Percentiles rank a stretch among this genome's conserved stretches.
phyloP scores from a whole-genome alignment of 495 filamentous ascomycete genomes.

The Penicillium lividum region DNA sequence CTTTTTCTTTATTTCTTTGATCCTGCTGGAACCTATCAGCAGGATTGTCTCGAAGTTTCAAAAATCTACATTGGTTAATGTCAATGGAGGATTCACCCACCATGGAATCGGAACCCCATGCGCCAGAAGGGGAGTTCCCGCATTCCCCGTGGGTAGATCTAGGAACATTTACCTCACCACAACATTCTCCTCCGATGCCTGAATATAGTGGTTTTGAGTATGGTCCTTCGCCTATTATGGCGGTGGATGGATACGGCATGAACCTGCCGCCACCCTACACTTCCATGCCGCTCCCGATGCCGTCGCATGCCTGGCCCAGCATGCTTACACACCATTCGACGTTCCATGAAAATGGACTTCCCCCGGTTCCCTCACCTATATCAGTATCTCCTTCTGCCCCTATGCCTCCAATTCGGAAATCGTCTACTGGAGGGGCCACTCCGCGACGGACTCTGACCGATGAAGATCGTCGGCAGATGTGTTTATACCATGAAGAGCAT shows the following conservation, averaged over 20 bases:
- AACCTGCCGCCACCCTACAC: slow-evolving; percentile 49
- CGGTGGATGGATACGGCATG: slow-evolving; percentile 46
- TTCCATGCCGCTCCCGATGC: slow-evolving; percentile 62
- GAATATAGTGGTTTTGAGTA: slow-evolving; percentile 48
- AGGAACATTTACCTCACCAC: slow-evolving; percentile 44
- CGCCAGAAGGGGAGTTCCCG: slow-evolving; percentile 48
- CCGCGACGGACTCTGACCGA: slow-evolving; percentile 91
- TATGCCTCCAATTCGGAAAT: slow-evolving; percentile 50
- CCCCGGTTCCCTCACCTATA: slow-evolving; percentile 58
- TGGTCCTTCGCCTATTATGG: slow-evolving; percentile 35
- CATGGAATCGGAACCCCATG: slow-evolving; percentile 51
- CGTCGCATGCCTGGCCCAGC: slow-evolving; percentile 71
- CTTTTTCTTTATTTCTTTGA: slow-evolving; percentile 12
- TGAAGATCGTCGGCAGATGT: slow-evolving; percentile 89
- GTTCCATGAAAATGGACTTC: slow-evolving; percentile 25
- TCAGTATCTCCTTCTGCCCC: slow-evolving; percentile 50
- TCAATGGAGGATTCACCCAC: slow-evolving; percentile 27
- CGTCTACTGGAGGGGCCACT: slow-evolving; percentile 59
- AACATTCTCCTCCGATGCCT: slow-evolving; percentile 46
- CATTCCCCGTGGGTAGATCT: slow-evolving; percentile 57
- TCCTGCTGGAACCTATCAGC: slow-evolving; percentile 15
- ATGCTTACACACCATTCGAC: slow-evolving; percentile 54
- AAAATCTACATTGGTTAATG: neutral
- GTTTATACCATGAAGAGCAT: slow-evolving; percentile 91
- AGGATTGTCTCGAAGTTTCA: neutral